Conservation (phyloP, 2,329 filamentous ascomycete species). For the Ascochyta lentis region DNA sequence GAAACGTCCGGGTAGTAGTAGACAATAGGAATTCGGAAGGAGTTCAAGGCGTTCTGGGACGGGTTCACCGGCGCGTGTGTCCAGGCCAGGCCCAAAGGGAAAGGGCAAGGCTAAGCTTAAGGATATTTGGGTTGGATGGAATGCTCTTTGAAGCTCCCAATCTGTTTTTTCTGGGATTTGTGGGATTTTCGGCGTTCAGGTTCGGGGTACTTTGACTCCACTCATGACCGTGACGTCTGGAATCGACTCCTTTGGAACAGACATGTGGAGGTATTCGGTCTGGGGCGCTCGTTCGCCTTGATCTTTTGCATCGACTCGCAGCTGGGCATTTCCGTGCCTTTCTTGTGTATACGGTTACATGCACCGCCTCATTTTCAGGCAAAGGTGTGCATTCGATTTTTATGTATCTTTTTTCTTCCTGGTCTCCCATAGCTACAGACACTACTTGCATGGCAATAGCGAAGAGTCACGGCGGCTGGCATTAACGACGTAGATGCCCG, state of each 20-base stretch:
- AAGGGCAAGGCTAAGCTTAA: conserved; percentile 42
- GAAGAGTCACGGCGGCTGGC: background rate
- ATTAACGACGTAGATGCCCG: conserved; percentile 3
- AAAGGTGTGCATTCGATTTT: conserved; percentile 9
- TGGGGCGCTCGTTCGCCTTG: conserved; percentile 12
- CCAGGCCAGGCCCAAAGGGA: conserved; percentile 40
- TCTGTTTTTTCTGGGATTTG: conserved; percentile 34
- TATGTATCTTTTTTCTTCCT: background rate
- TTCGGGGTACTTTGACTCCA: conserved; percentile 13
- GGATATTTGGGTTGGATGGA: conserved; percentile 47
- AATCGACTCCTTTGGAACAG: conserved; percentile 16
- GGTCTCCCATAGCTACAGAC: background rate
- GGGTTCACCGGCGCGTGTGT: conserved; percentile 36
- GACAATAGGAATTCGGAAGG: conserved; percentile 50
- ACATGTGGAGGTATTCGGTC: conserved; percentile 14
- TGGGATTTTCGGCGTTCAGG: conserved; percentile 27
- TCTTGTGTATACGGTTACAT: conserved; percentile 13
- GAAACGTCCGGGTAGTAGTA: conserved; percentile 47
- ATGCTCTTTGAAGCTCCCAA: conserved; percentile 42
- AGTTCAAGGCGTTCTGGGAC: conserved; percentile 48
- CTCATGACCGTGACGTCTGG: conserved; percentile 23
- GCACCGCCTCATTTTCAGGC: conserved; percentile 1
- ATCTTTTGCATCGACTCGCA: conserved; percentile 15
- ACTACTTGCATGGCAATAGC: conserved; percentile 18
- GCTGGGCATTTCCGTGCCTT: conserved; percentile 7